Conservation (phyloP, 805 yeast species). For the Starmerella stellata region DNA sequence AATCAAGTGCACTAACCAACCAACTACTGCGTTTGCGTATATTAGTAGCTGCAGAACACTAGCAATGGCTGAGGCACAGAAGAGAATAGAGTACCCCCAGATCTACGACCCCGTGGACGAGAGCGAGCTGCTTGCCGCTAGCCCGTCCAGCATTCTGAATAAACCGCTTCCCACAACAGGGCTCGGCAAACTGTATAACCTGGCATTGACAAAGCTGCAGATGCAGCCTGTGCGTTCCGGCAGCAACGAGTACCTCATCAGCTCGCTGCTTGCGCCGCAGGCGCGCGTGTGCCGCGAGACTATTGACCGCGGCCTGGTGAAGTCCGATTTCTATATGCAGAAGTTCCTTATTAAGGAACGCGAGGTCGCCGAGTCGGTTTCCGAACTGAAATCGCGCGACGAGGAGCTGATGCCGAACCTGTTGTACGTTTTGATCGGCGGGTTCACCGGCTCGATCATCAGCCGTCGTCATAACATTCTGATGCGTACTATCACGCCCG, state of each 20-base stretch:
- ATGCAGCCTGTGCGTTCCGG: not conserved
- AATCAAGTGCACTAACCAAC: too few species aligned
- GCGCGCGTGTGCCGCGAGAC: constrained; percentile 25
- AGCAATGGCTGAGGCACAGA: not conserved
- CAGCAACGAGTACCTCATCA: not conserved
- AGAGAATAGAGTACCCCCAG: not conserved
- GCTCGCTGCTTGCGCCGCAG: not conserved
- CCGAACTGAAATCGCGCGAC: constrained; percentile 41
- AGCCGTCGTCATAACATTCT: constrained; percentile 49
- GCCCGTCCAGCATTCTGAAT: not conserved
- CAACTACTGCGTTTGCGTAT: too few species aligned
- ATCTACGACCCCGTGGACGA: not conserved
- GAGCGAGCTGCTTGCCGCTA: not conserved
- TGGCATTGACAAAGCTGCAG: not conserved
- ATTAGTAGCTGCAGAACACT: too few species aligned
- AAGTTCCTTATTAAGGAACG: constrained; percentile 43
- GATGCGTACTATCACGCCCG: constrained; percentile 38
- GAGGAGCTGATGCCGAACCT: constrained; percentile 61
- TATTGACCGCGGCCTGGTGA: constrained; percentile 23
- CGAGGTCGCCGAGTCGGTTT: constrained; percentile 41
- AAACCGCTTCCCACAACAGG: not conserved
- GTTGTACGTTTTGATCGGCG: constrained; percentile 49
- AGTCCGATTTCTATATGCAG: constrained; percentile 28
- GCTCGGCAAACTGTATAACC: not conserved
- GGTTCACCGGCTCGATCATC: constrained; percentile 51